Base-by-base conservation (phyloP, 2,329 filamentous ascomycete genomes). In the Colletotrichum orbiculare region DNA sequence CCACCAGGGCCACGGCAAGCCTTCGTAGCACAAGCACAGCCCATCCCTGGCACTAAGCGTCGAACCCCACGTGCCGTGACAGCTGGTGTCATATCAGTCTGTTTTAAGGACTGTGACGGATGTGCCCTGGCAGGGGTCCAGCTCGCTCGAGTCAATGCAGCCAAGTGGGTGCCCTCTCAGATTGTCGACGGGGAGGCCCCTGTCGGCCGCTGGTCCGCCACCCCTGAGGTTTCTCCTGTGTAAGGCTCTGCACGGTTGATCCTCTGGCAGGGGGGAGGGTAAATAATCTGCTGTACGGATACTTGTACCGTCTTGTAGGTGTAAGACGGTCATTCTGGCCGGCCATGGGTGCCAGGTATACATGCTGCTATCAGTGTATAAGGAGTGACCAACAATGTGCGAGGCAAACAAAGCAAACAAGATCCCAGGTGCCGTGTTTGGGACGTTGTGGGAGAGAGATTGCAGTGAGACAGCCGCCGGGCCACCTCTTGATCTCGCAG, bases 21-120 rank as follows among this genome's bases (percentile, higher is more conserved):
- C 25, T 2, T 17, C 15, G 15, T 17, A 25, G 25, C 25, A 25
- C 25, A 25, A 25, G 35, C 48, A 12, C 7, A 59, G 41, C 52
- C 33, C 45, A 48, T 34, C 56, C 61, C 55, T n/a, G 49, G 42
- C 45, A 50, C 49, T 60, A 54, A 49, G 61, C 34, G 48, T 60
- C 56, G 35, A 52, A 50, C 55, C 49, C 61, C 61, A 64, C 43
- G 61, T 60, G 61, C 61, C 61, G 55, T 50, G 38, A 54, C 49
- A 46, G 55, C 34, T 38, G 60, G 37, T 46, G 56, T 50, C 43
- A 61, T 64, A 62, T 47, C 12, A 38, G 39, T 34, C 58, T 35
- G 46, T 62, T 53, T 53, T 56, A 56, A 61, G 62, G 52, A 46
- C 47, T 56, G 54, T 43, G 13, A 43, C 45, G 43, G 45, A 54